Percentiles rank a stretch among this genome's conserved stretches.
phyloP scores from a whole-genome alignment of 23 red algal genomes.

The Gracilariopsis chorda region DNA sequence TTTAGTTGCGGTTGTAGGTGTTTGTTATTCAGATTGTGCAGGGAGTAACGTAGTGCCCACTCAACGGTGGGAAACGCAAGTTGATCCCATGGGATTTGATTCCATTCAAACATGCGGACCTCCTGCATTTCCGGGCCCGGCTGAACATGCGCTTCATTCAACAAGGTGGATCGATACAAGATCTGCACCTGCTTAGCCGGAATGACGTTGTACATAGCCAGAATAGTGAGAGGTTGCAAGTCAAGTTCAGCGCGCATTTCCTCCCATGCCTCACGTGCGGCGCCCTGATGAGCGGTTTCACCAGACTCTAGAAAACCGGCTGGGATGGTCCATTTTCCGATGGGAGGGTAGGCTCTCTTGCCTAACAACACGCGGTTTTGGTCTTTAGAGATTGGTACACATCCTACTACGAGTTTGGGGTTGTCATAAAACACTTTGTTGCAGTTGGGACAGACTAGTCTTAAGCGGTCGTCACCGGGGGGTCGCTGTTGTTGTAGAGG shows the following conservation, averaged over 20 bases:
- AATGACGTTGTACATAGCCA: slow-evolving; percentile 80
- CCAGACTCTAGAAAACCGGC: slow-evolving; percentile 71
- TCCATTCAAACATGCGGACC: slow-evolving; percentile 69
- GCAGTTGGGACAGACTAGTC: slow-evolving; percentile 67
- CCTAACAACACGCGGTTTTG: slow-evolving; percentile 49
- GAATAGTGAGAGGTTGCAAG: slow-evolving; percentile 25
- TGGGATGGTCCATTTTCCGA: slow-evolving; percentile 74
- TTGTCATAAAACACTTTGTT: slow-evolving; percentile 59
- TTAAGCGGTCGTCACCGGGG: slow-evolving; percentile 38
- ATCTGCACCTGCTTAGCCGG: slow-evolving; percentile 70
- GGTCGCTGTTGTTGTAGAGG: slow-evolving; percentile 5
- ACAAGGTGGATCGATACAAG: slow-evolving; percentile 43
- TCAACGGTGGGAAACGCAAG: slow-evolving; percentile 69
- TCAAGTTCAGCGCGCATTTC: slow-evolving; percentile 56
- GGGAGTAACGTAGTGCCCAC: slow-evolving; percentile 66
- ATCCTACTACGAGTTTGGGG: slow-evolving; percentile 62
- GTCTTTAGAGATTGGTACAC: slow-evolving; percentile 52
- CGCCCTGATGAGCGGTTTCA: slow-evolving; percentile 49
- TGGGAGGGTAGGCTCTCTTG: slow-evolving; percentile 40
- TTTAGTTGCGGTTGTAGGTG: slow-evolving; percentile 5
- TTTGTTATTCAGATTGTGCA: neutral
- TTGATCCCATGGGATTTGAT: slow-evolving; percentile 61
- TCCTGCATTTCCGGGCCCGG: slow-evolving; percentile 52
- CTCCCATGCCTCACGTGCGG: slow-evolving; percentile 63
- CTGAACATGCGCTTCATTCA: slow-evolving; percentile 24